Conservation (phyloP, 345 rosid genomes). For the Pistacia atlantica region DNA sequence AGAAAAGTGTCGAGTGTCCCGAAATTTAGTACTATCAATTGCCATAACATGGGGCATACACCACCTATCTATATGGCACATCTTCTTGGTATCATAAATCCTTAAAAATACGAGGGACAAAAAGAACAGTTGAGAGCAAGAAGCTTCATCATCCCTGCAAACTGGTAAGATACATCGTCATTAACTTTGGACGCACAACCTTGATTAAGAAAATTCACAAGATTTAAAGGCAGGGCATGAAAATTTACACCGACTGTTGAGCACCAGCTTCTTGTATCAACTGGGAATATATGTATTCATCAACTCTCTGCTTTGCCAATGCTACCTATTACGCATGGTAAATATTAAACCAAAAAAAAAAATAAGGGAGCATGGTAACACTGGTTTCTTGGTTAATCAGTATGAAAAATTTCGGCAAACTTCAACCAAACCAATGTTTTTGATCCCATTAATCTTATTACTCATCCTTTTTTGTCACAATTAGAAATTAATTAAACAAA, state of each 20-base stretch:
- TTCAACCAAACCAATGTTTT: not conserved
- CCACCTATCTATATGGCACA: not conserved
- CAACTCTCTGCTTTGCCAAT: slow-evolving; percentile 70
- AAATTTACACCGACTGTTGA: slow-evolving; percentile 31
- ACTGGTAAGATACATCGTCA: not conserved
- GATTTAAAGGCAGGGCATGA: not conserved
- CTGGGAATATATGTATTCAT: slow-evolving; percentile 64
- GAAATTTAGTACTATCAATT: no score
- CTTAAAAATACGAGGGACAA: not conserved
- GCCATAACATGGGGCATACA: no score
- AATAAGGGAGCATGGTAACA: no score
- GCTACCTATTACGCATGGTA: slow-evolving; percentile 45
- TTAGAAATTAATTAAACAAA: no score
- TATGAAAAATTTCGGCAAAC: not conserved
- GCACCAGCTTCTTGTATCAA: slow-evolving; percentile 44
- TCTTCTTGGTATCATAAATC: not conserved
- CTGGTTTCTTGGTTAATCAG: not conserved
- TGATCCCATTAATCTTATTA: not conserved
- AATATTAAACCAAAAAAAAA: not conserved
- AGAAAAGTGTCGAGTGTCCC: not conserved
- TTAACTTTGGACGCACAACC: not conserved
- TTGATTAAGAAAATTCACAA: not conserved
- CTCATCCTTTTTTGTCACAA: no score
- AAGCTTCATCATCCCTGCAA: slow-evolving; percentile 2
- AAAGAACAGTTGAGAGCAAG: not conserved